Evolutionary conservation across 192 early-diverging fungal genomes (phyloP).

Genomic region (Backusella tarrabulga): DNA sequence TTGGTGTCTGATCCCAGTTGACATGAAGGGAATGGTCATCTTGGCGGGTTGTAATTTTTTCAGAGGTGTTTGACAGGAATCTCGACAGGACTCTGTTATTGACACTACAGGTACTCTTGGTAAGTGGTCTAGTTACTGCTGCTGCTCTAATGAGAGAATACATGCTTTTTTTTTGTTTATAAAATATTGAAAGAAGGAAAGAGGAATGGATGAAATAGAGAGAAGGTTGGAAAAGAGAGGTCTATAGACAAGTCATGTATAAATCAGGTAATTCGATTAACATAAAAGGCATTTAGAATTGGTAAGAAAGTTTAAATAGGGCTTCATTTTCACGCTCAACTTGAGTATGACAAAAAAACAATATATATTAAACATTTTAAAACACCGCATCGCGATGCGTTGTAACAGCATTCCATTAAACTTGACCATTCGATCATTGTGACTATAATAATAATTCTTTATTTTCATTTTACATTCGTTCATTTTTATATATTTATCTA

Average conservation of each 20-base stretch:
- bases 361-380: neutral
- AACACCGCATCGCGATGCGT: neutral
- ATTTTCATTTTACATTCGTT: neutral
- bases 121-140: neutral
- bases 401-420: neutral
- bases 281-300: constrained; percentile 2
- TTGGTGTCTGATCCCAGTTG: constrained; percentile 3
- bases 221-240: neutral
- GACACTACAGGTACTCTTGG: neutral
- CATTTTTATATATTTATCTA: neutral
- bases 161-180: neutral
- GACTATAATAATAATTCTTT: neutral
- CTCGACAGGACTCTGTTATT: neutral
- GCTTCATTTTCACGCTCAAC: neutral
- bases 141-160: neutral
- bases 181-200: neutral
- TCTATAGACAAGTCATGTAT: neutral
- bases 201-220: neutral
- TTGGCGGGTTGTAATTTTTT: neutral
- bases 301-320: neutral
- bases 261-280: neutral
- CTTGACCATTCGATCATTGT: neutral
- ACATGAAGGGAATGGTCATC: constrained; percentile 11
- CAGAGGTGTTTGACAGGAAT: neutral
- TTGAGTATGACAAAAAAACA: neutral